Base-by-base conservation (phyloP, 2,329 filamentous ascomycete species). In the Xylariales sp. region DNA sequence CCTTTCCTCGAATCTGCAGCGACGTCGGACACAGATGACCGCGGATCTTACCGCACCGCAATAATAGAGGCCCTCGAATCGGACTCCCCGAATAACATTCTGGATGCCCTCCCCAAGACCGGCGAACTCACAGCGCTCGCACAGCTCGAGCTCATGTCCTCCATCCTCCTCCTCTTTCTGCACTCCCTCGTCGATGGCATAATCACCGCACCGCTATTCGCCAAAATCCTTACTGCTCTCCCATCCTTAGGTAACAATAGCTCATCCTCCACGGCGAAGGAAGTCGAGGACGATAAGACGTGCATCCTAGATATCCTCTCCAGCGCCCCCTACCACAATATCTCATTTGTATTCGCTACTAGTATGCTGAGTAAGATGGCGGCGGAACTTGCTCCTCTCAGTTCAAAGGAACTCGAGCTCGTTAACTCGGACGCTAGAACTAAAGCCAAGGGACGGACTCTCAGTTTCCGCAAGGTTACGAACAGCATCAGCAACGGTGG, bases 331-430 rank as follows among this genome's bases (percentile, higher is more conserved):
- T 83, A 84, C 37, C 85, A 95, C 63, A 93, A 88, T 57, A 90
- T 95, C 42, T 85, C 86, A 0, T 95, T 96, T 55, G 86, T 95
- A 2, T 89, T 96, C 49, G 68, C 96, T 12, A 88, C 84, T 0
- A 82, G 86, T 7, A 90, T 89, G 63, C 71, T 96, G 1, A 65
- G 71, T 2, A 69, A 71, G 4, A 64, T 78, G 1, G 65, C 71
- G 2, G 59, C 65, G 1, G 76, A 80, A 41, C 60, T 80, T 5
- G 59, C 56, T 29, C 73, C 52, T 18, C 50, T 72, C 2, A 63
- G 52, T 10, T 63, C 62, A 14, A 56, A 59, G 0, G 64, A 69
- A 37, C 38, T 63, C 35, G 53, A 70, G 45, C 46, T 55, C 28
- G 35, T 71, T 46, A 47, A 50, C 45, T 32, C 51, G 11, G 51